Evolutionary conservation across 2,329 filamentous ascomycete species (phyloP), one percentile per base, ranked within the genome.

Genomic region (Colletotrichum spinosum): DNA sequence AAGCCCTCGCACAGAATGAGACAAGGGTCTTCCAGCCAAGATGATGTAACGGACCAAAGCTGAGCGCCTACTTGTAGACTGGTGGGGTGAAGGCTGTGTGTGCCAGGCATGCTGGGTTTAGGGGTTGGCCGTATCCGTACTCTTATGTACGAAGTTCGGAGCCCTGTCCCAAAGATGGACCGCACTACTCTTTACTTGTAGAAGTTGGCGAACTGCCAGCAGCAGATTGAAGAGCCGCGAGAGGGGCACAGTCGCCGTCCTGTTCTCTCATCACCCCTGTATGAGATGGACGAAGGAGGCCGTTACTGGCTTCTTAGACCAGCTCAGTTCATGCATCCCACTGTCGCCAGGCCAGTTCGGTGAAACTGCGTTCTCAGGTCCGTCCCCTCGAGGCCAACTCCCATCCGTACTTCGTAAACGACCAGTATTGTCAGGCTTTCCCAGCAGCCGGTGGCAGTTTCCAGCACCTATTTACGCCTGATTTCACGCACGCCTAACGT

Each of bases 11-110:
- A 54, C 57, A 52, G 33, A 52, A 48, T 58, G 48, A 67, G 64
- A 67, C 64, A 59, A 65, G 64, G 64, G 48, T 65, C 49, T 50
- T 67, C 49, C 10, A 44, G 45, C 44, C 49, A 59, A 58, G 41
- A 54, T 65, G 53, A 67, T 67, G 64, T 51, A 59, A 65, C 60
- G 45, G 58, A 49, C 54, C 53, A 67, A 55, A 67, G 64, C 64
- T 25, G 54, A 65, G 64, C 60, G 42, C 49, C 63, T 33, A 17
- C 17, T 17, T 17, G 17, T 17, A 53, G 41, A 42, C 48, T 39
- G 54, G 41, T 64, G 54, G 64, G 55, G 52, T 60, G 34, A 52
- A 56, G 49, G 51, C 45, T 48, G 58, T 42, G 44, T 42, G 46
- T 46, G 48, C 48, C 48, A 48, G 60, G 53, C 41, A 53, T 50